Conservation (phyloP, 768 basidiomycete species). For the Trametes elegans region DNA sequence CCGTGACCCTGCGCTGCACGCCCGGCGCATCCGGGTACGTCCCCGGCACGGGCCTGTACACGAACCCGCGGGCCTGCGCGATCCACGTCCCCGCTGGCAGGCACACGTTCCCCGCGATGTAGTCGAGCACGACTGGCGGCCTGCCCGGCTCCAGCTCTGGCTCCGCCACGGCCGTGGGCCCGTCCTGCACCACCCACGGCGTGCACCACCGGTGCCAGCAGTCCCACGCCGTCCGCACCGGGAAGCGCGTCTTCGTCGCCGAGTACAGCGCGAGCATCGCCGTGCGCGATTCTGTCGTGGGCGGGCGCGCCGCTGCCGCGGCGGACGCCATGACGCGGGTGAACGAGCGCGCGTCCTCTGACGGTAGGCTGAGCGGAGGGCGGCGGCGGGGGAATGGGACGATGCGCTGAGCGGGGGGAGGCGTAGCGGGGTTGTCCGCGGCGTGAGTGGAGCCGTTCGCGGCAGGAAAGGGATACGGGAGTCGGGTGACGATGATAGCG, state of each 20-base stretch:
- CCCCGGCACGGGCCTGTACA: conserved; percentile 11
- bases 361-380: conserved; percentile 7
- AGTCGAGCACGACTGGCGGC: conserved; percentile 8
- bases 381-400: conserved; percentile 9
- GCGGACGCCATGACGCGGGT: conserved; percentile 14
- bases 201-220: conserved; percentile 24
- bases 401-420: conserved; percentile 7
- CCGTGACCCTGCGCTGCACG: conserved; percentile 8
- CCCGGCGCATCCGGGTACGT: conserved; percentile 18
- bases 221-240: conserved; percentile 18
- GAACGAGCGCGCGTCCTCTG: conserved; percentile 11
- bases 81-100: conserved; percentile 11
- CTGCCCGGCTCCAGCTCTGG: not conserved
- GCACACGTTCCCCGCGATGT: conserved; percentile 9
- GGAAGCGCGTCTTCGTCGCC: conserved; percentile 11
- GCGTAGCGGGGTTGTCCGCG: not conserved
- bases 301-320: conserved; percentile 7
- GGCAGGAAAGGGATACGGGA: conserved; percentile 4
- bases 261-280: conserved; percentile 16
- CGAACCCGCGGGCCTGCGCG: not conserved
- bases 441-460: not conserved
- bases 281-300: conserved; percentile 4
- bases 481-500: conserved; percentile 4
- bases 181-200: conserved; percentile 10
- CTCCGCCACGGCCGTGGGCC: not conserved